Evolutionary conservation across 768 basidiomycete genomes (phyloP), one percentile per base, ranked within the genome.

Genomic region (Xanthoconium stramineum): DNA sequence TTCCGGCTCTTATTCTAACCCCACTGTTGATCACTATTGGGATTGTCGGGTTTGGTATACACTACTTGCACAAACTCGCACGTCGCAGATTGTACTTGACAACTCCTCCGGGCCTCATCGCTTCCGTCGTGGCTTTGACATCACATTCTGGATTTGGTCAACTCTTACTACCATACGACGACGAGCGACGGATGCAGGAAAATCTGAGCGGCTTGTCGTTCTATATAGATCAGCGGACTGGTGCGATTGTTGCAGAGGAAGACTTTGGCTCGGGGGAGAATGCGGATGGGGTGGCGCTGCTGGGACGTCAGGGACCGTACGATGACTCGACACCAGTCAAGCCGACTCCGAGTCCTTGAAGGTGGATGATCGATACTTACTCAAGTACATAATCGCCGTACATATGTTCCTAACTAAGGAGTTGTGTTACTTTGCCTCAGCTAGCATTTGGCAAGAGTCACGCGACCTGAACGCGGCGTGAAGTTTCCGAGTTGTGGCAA

Each of bases 111-210:
- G 85, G 85, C 17, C 81, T 77, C 46, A 83, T 88, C 53, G 86
- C 82, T 7, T 69, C 79, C 11, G 73, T 80, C 33, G 72, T 81
- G 11, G 77, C 85, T 5, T 73, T 85, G 52, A 84, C 85, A 3
- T 72, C 82, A 0, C 81, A 76, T 10, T 85, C 84, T 40, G 84
- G 84, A 14, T 85, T 84, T 53, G 85, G 83, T 20, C 77, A 83
- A 39, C 74, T 84, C 13, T 69, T 88, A n/a, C 62, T 78, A 12
- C 85, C 86, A 1, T 84, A 82, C 56, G 84, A 88, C 66, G 69
- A 80, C 53, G 72, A 76, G 39, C 43, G 53, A 29, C 71, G 72
- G 5, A 70, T 88, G 35, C 72, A 75, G 44, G 65, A 72, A 56
- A 85, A 82, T 57, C 69, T 88, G 33, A 68, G 70, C 14, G 80